phyloP scores from a whole-genome alignment of 2,329 filamentous ascomycete species.

The Xylaria sp. region DNA sequence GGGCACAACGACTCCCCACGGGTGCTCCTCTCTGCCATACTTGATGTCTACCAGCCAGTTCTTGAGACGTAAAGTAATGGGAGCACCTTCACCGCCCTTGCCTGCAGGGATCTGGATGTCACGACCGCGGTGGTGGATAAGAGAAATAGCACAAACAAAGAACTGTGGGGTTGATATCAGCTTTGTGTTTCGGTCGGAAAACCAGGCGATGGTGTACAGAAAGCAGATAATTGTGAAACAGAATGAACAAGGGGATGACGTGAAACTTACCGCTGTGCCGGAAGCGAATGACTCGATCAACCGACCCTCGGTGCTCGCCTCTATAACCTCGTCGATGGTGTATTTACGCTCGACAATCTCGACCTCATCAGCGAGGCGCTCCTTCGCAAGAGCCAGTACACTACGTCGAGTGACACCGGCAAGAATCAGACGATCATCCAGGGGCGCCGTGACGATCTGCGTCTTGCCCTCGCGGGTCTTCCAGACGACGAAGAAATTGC shows the following conservation, averaged over 20 bases:
- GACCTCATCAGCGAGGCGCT: conserved; percentile 67
- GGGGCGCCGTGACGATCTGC: conserved; percentile 83
- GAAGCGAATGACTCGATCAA: conserved; percentile 86
- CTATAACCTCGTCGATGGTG: conserved; percentile 79
- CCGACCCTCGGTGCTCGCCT: conserved; percentile 78
- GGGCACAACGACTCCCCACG: conserved; percentile 75
- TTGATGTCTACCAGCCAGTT: conserved; percentile 76
- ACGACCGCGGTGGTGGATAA: conserved; percentile 73
- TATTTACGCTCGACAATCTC: conserved; percentile 86
- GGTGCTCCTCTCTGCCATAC: conserved; percentile 75
- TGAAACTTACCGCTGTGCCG: conserved; percentile 78
- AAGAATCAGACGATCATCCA: conserved; percentile 85
- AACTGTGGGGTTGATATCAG: conserved; percentile 57
- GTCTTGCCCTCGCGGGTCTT: conserved; percentile 69
- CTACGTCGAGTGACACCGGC: conserved; percentile 89
- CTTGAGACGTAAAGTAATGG: conserved; percentile 72
- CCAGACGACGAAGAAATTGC: conserved; percentile 92
- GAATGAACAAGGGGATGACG: neutral
- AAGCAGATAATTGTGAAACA: neutral
- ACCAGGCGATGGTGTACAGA: neutral
- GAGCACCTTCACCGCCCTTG: conserved; percentile 60
- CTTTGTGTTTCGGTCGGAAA: neutral
- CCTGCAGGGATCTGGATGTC: conserved; percentile 72
- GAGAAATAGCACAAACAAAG: conserved; percentile 75
- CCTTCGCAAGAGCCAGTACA: conserved; percentile 76